Conservation (phyloP, 2,329 filamentous ascomycete genomes). For the Hypoxylon sp. region DNA sequence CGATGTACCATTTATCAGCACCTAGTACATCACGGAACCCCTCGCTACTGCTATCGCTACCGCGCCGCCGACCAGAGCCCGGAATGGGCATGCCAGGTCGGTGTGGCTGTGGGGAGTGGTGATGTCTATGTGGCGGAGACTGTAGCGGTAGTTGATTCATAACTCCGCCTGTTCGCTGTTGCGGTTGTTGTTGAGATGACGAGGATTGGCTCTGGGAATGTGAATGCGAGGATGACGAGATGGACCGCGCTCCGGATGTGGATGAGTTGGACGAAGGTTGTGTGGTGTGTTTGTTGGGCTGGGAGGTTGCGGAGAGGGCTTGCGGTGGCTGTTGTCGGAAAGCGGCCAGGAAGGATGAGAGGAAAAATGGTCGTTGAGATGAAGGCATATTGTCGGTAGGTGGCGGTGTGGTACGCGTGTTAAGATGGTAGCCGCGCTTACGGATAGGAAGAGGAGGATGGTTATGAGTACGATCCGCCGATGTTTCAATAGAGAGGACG, state of each 20-base stretch:
- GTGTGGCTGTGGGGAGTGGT: conserved; percentile 33
- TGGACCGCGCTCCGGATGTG: conserved; percentile 40
- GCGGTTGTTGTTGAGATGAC: conserved; percentile 39
- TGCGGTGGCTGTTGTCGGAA: conserved; percentile 52
- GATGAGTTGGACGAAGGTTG: conserved; percentile 37
- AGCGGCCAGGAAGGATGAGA: conserved; percentile 55
- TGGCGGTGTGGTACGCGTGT: conserved; percentile 3
- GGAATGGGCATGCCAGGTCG: conserved; percentile 49
- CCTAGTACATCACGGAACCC: conserved; percentile 81
- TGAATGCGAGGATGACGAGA: conserved; percentile 46
- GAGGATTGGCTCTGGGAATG: conserved; percentile 33
- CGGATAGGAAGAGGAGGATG: conserved; percentile 1
- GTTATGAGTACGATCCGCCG: not conserved
- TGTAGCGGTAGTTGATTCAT: conserved; percentile 55
- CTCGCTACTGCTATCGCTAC: conserved; percentile 81
- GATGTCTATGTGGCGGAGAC: conserved; percentile 47
- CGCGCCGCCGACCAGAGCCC: conserved; percentile 66
- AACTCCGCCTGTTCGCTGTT: conserved; percentile 47
- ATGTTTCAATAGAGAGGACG: not conserved
- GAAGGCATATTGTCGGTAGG: conserved; percentile 49
- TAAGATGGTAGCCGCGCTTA: not conserved
- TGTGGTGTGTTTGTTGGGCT: conserved; percentile 52
- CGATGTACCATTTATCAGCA: conserved; percentile 86
- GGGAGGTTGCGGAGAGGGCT: conserved; percentile 50
- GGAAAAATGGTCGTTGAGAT: conserved; percentile 55